These are phyloP conservation scores for Euphorbia lathyris DNA, from an alignment of 345 rosid genomes.

Conservation along the genomic window DNA sequence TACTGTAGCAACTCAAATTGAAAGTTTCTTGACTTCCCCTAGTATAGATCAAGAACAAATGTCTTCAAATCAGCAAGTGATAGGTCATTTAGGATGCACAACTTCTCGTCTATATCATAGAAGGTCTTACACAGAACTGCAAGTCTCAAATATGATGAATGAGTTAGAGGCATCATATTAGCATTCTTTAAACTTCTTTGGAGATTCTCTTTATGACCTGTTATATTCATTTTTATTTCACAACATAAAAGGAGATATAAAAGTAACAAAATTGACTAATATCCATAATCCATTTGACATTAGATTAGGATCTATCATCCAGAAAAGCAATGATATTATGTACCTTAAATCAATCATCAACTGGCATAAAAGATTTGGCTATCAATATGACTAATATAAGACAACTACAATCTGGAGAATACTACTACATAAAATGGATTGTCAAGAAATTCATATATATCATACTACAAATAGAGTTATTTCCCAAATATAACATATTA, in stretches of 20 bases:
- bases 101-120: constrained; percentile 86
- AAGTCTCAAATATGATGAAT: constrained; percentile 82
- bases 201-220: constrained; percentile 86
- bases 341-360: constrained; percentile 79
- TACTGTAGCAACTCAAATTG: neutral
- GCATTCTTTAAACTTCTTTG: constrained; percentile 74
- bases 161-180: constrained; percentile 88
- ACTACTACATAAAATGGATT: neutral
- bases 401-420: neutral
- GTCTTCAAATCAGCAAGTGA: constrained; percentile 67
- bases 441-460: neutral
- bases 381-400: constrained; percentile 13
- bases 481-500: neutral
- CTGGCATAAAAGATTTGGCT: constrained; percentile 75
- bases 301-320: neutral
- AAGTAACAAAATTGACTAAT: neutral
- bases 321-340: neutral
- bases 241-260: constrained; percentile 4
- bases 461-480: neutral
- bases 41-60: constrained; percentile 79
- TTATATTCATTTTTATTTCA: constrained; percentile 21
- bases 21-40: constrained; percentile 59
- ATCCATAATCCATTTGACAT: constrained; percentile 1
- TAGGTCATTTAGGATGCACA: constrained; percentile 50
- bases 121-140: constrained; percentile 78